Evolutionary conservation across 768 basidiomycete species (phyloP).

Genomic region (Leccinum sublutescens): DNA sequence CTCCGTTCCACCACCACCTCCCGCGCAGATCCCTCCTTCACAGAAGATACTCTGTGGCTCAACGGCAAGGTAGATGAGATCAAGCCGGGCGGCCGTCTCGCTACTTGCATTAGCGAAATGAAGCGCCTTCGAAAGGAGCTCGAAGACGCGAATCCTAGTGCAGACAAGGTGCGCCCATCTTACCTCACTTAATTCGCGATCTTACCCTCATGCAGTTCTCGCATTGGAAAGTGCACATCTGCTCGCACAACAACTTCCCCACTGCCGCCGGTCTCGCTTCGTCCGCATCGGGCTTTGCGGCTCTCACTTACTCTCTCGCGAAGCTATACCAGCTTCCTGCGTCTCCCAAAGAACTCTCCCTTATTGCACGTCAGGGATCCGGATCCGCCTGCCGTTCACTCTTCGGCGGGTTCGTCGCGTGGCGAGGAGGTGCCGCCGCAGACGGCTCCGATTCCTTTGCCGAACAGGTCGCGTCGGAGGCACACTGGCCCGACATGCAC

Average conservation of each 20-base stretch:
- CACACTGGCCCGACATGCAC: conserved; percentile 94
- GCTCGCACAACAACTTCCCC: conserved; percentile 98
- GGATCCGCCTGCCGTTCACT: conserved; percentile 98
- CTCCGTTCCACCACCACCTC: conserved; percentile 92
- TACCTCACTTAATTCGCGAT: background rate
- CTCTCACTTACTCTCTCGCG: conserved; percentile 86
- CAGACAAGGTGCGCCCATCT: conserved; percentile 55
- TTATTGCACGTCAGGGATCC: conserved; percentile 95
- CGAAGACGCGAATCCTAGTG: conserved; percentile 65
- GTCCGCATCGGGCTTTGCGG: conserved; percentile 96
- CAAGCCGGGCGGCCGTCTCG: conserved; percentile 72
- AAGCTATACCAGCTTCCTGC: conserved; percentile 81
- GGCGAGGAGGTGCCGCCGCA: conserved; percentile 56
- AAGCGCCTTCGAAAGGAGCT: conserved; percentile 69
- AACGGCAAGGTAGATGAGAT: conserved; percentile 93
- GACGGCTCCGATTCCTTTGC: conserved; percentile 88
- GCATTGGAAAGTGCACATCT: conserved; percentile 74
- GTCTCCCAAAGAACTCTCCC: conserved; percentile 77
- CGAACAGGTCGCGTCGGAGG: conserved; percentile 76
- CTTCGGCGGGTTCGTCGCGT: conserved; percentile 96
- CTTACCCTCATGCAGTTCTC: conserved; percentile 17
- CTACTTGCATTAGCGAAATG: conserved; percentile 87
- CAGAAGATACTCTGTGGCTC: conserved; percentile 84
- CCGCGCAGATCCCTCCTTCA: conserved; percentile 73
- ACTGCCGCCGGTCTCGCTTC: conserved; percentile 98